Evolutionary conservation across 257 asterid species (phyloP).

Genomic region (Solanum bulbocastanum): DNA sequence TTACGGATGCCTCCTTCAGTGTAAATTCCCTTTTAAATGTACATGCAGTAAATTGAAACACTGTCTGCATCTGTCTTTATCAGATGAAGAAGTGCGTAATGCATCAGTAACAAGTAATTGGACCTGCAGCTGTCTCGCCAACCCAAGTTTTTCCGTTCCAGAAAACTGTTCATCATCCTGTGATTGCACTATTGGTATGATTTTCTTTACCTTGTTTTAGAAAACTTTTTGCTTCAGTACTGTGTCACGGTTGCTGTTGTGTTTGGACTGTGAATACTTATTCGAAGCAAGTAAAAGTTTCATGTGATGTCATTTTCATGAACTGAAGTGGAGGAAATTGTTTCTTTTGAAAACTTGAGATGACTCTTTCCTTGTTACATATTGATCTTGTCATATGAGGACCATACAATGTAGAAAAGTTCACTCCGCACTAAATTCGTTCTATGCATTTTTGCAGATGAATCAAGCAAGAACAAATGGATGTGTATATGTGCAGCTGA

Average conservation of each 20-base stretch:
- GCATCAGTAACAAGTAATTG: slow-evolving; percentile 40
- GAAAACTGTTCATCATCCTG: slow-evolving; percentile 80
- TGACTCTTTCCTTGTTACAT: neutral
- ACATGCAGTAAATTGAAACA: neutral
- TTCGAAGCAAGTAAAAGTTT: neutral
- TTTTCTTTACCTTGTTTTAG: neutral
- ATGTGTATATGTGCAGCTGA: slow-evolving; percentile 51
- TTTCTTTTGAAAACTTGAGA: neutral
- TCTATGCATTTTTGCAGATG: slow-evolving; percentile 22
- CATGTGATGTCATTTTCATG: neutral
- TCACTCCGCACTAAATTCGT: neutral
- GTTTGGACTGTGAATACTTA: neutral
- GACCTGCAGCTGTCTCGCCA: slow-evolving; percentile 73
- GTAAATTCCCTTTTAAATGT: neutral
- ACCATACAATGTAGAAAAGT: neutral
- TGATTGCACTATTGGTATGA: slow-evolving; percentile 64
- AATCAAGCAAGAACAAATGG: slow-evolving; percentile 48
- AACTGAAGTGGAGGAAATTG: neutral
- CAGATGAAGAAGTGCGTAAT: slow-evolving; percentile 23
- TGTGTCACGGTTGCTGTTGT: neutral
- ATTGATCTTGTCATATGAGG: neutral
- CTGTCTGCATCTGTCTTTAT: neutral
- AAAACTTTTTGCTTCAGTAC: neutral
- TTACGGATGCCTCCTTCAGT: neutral
- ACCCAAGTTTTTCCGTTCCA: slow-evolving; percentile 16